Conservation (phyloP, 2,329 filamentous ascomycete species). For the Pestalotiopsis sp. region DNA sequence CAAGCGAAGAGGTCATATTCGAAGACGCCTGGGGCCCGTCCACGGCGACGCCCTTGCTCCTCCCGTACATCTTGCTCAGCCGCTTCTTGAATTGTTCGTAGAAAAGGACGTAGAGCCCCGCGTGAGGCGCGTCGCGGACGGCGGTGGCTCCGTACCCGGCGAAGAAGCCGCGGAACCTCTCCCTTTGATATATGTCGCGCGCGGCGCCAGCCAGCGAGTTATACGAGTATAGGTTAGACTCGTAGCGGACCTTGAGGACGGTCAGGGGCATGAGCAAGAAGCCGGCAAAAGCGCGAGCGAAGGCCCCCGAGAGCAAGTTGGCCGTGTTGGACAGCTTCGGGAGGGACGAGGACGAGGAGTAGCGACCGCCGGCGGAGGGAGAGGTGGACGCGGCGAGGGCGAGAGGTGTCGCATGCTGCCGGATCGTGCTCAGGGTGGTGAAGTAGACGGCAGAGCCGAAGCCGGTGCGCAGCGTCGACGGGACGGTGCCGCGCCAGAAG, state of each 20-base stretch:
- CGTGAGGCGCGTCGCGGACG: constrained; percentile 93
- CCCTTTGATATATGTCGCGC: constrained; percentile 70
- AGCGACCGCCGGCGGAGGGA: constrained; percentile 10
- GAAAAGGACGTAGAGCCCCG: constrained; percentile 89
- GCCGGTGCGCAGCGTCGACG: constrained; percentile 90
- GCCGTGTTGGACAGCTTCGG: constrained; percentile 82
- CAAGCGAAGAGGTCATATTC: constrained; percentile 42
- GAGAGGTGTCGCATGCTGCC: constrained; percentile 63
- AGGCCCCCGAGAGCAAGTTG: constrained; percentile 83
- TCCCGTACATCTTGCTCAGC: constrained; percentile 44
- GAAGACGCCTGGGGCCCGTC: background rate
- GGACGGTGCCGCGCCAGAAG: constrained; percentile 91
- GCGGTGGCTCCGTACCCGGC: constrained; percentile 93
- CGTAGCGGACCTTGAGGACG: constrained; percentile 94
- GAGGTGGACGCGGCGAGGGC: constrained; percentile 25
- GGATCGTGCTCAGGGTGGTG: constrained; percentile 79
- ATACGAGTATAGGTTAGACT: constrained; percentile 86
- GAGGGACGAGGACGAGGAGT: constrained; percentile 67
- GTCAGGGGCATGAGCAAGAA: constrained; percentile 95
- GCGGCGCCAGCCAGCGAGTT: constrained; percentile 73
- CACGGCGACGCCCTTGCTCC: constrained; percentile 1
- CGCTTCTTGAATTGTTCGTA: constrained; percentile 83
- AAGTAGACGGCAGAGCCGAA: constrained; percentile 95
- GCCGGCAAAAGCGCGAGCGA: constrained; percentile 82
- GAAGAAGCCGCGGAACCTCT: constrained; percentile 86